Percentiles rank a stretch among this genome's conserved stretches.
phyloP scores from a whole-genome alignment of 495 filamentous ascomycete species.

The Cudoniella acicularis region DNA sequence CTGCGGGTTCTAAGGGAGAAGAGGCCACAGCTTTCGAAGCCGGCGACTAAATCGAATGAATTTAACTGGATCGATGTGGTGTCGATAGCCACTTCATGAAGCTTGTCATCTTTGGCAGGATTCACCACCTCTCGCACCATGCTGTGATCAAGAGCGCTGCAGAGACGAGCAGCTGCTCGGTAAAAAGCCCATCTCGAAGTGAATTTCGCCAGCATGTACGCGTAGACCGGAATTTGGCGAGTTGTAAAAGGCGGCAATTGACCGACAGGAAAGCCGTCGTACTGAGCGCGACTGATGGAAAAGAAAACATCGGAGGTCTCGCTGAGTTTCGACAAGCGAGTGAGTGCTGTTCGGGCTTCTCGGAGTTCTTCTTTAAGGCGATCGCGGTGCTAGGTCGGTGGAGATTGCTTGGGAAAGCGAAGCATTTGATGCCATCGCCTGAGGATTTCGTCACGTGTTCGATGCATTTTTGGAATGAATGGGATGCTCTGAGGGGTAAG shows the following conservation, averaged over 20 bases:
- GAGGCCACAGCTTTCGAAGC: conserved; percentile 40
- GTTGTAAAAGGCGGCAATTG: conserved; percentile 30
- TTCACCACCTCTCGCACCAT: conserved; percentile 47
- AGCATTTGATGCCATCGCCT: conserved; percentile 39
- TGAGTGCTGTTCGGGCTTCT: conserved; percentile 36
- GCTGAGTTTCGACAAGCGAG: conserved; percentile 38
- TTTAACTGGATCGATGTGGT: conserved; percentile 37
- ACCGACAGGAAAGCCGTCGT: conserved; percentile 36
- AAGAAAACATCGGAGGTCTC: conserved; percentile 53
- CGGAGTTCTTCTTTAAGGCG: conserved; percentile 42
- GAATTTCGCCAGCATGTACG: conserved; percentile 50
- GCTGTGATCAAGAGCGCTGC: conserved; percentile 28
- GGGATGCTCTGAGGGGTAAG: too few relatives aligned
- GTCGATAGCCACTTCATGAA: conserved; percentile 43
- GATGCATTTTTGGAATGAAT: conserved; percentile 8
- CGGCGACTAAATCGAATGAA: conserved; percentile 34
- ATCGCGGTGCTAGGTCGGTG: conserved; percentile 41
- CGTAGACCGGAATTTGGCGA: conserved; percentile 33
- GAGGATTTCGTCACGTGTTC: conserved; percentile 20
- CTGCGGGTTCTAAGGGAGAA: conserved; percentile 32
- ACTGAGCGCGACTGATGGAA: conserved; percentile 40
- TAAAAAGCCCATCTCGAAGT: conserved; percentile 49
- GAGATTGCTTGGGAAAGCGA: conserved; percentile 35
- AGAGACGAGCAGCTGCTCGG: conserved; percentile 37
- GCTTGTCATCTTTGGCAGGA: conserved; percentile 43